Conservation (phyloP, 495 filamentous ascomycete genomes). For the Aeminium ludgeri region DNA sequence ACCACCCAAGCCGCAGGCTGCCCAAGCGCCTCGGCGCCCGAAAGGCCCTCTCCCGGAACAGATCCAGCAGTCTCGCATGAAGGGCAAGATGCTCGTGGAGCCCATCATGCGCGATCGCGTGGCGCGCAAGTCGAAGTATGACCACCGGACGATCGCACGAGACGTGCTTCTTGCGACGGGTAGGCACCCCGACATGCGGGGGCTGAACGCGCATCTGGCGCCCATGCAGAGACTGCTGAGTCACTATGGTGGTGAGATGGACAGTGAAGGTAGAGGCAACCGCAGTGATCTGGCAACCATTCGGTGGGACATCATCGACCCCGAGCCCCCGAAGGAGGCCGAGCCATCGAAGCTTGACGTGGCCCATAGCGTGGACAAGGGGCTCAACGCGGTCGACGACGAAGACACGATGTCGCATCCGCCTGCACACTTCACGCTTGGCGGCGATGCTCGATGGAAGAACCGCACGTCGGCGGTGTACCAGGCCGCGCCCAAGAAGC, state of each 20-base stretch:
- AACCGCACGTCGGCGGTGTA: neutral
- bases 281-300: conserved; percentile 42
- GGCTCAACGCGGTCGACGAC: conserved; percentile 11
- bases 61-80: conserved; percentile 7
- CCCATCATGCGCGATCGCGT: conserved; percentile 32
- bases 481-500: no score
- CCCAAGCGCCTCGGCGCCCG: neutral
- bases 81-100: conserved; percentile 21
- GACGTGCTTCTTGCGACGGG: conserved; percentile 46
- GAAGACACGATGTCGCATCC: conserved; percentile 16
- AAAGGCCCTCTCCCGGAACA: conserved; percentile 5
- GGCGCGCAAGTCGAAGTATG: conserved; percentile 32
- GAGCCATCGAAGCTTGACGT: no score
- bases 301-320: conserved; percentile 53
- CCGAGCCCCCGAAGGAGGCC: conserved; percentile 18
- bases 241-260: conserved; percentile 22
- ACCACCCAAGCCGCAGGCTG: no score
- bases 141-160: conserved; percentile 45
- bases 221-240: conserved; percentile 12
- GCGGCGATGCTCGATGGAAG: no score
- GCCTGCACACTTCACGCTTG: neutral
- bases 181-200: conserved; percentile 38
- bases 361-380: neutral
- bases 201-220: conserved; percentile 42
- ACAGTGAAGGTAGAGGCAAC: conserved; percentile 21